phyloP scores from a whole-genome alignment of 768 basidiomycete genomes.

The Pulveroboletus sp. region DNA sequence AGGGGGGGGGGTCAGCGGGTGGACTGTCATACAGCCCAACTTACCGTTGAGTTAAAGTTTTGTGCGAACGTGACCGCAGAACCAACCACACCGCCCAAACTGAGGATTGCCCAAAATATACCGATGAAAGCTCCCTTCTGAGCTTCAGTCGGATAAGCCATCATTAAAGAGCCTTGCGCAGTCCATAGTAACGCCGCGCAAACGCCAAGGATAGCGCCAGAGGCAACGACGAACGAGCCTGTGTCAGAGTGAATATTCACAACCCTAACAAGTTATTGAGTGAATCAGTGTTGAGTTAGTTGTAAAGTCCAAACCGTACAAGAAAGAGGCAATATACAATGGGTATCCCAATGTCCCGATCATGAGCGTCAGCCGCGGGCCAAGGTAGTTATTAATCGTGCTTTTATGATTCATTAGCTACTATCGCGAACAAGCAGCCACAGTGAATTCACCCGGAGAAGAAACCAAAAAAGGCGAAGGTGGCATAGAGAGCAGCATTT shows the following conservation, averaged over 20 bases:
- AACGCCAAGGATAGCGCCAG: slow-evolving; percentile 50
- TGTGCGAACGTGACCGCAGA: slow-evolving; percentile 71
- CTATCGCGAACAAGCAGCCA: too few relatives aligned
- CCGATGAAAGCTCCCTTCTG: slow-evolving; percentile 52
- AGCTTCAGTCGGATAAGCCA: slow-evolving; percentile 55
- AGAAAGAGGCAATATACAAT: slow-evolving; percentile 45
- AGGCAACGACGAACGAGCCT: slow-evolving; percentile 44
- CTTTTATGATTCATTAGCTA: slow-evolving; percentile 18
- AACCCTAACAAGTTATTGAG: slow-evolving; percentile 39
- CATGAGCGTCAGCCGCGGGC: slow-evolving; percentile 46
- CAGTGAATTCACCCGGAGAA: slow-evolving; percentile 63
- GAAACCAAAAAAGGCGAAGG: slow-evolving; percentile 60
- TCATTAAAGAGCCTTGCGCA: slow-evolving; percentile 52
- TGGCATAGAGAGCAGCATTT: slow-evolving; percentile 63
- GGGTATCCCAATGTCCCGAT: slow-evolving; percentile 53
- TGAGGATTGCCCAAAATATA: slow-evolving; percentile 71
- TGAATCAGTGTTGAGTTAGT: background rate
- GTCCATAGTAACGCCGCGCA: slow-evolving; percentile 54
- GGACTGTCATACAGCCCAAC: slow-evolving; percentile 10
- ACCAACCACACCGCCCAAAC: slow-evolving; percentile 76
- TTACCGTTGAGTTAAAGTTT: slow-evolving; percentile 61
- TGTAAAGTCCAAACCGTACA: slow-evolving; percentile 30
- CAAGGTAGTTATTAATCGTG: slow-evolving; percentile 72
- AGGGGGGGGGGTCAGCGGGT: background rate
- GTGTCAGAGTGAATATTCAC: slow-evolving; percentile 35